Conservation (phyloP, 768 basidiomycete species). For the Asterophora lycoperdoides region DNA sequence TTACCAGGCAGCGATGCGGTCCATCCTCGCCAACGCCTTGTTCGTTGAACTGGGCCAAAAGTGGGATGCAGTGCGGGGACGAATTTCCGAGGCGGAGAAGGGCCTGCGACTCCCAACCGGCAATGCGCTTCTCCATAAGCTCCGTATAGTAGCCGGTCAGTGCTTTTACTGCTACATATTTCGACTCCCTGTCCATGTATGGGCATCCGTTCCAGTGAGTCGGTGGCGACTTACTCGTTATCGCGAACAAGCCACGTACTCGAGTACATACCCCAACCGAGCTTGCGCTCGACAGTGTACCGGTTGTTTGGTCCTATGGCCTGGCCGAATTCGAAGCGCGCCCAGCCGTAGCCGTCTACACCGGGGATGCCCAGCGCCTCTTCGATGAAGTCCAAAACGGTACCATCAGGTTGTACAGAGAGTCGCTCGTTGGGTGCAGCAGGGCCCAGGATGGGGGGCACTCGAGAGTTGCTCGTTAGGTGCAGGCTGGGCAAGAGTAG, state of each 20-base stretch:
- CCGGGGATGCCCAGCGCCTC: conserved; percentile 27
- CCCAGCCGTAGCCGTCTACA: conserved; percentile 23
- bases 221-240: conserved; percentile 11
- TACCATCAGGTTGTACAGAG: too few relatives aligned
- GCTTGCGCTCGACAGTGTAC: conserved; percentile 24
- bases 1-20: conserved; percentile 25
- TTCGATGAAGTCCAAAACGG: conserved; percentile 16
- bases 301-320: conserved; percentile 21
- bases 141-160: conserved; percentile 24
- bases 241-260: conserved; percentile 29
- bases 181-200: conserved; percentile 15
- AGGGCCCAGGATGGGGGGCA: too few relatives aligned
- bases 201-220: background rate
- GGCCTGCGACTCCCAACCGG: conserved; percentile 20
- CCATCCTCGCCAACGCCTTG: conserved; percentile 21
- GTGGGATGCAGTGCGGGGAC: conserved; percentile 16
- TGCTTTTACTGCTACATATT: conserved; percentile 28
- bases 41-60: conserved; percentile 21
- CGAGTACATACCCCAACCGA: conserved; percentile 29
- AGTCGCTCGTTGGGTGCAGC: too few relatives aligned
- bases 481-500: too few relatives aligned
- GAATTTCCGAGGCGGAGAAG: conserved; percentile 12
- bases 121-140: conserved; percentile 9
- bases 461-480: too few relatives aligned
- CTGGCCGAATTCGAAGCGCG: conserved; percentile 23